Conservation (phyloP, 495 filamentous ascomycete genomes). For the Sporormia fimetaria region DNA sequence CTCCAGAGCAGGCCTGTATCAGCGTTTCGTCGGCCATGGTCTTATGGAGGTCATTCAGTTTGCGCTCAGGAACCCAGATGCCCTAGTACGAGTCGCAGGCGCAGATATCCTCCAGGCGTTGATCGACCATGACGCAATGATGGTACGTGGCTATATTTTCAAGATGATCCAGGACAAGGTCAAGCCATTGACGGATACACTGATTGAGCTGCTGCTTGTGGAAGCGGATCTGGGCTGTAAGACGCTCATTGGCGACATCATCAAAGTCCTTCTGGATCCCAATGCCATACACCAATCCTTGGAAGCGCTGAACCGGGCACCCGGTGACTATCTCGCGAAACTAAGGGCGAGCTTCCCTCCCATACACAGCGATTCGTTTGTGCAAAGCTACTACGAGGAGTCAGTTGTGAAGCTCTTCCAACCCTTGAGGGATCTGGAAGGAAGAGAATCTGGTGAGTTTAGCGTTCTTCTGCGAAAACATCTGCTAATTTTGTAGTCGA, state of each 20-base stretch:
- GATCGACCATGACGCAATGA: conserved; percentile 87
- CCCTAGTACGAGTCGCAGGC: conserved; percentile 77
- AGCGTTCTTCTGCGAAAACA: conserved; percentile 7
- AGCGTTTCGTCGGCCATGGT: conserved; percentile 78
- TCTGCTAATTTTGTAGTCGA: conserved; percentile 38
- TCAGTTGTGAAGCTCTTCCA: conserved; percentile 79
- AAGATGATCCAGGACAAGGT: conserved; percentile 79
- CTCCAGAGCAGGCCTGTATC: conserved; percentile 66
- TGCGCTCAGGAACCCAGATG: conserved; percentile 72
- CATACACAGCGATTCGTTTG: conserved; percentile 71
- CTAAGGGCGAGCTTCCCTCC: conserved; percentile 38
- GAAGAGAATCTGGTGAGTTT: conserved; percentile 46
- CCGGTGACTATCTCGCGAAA: conserved; percentile 58
- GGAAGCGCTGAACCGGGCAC: conserved; percentile 56
- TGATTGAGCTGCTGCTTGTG: conserved; percentile 83
- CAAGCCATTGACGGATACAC: conserved; percentile 78
- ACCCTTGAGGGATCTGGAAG: conserved; percentile 73
- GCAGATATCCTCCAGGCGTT: conserved; percentile 89
- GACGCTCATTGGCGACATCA: conserved; percentile 88
- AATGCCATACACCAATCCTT: conserved; percentile 40
- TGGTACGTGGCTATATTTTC: conserved; percentile 89
- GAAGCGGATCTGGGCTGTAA: conserved; percentile 92
- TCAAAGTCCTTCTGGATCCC: conserved; percentile 90
- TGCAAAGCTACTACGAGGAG: conserved; percentile 79
- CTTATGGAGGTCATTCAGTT: conserved; percentile 85